Evolutionary conservation across 2,329 filamentous ascomycete genomes (phyloP).

Genomic region (Cercospora sesami): DNA sequence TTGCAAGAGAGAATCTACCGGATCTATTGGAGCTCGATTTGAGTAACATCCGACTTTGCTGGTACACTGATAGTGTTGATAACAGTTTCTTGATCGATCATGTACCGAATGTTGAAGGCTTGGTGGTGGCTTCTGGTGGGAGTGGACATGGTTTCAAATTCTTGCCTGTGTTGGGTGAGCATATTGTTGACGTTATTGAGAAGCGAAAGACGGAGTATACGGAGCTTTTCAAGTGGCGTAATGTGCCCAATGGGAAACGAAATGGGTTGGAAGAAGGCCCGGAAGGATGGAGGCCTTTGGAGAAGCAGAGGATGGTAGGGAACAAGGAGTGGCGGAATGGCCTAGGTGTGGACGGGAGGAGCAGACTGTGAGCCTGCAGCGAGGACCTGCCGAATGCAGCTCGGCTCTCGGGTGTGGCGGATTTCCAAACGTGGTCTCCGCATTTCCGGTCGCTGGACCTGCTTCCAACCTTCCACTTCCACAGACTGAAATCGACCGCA

Average conservation of each 20-base stretch:
- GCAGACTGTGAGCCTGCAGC: neutral
- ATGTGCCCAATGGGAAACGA: slow-evolving; percentile 25
- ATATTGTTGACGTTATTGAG: slow-evolving; percentile 34
- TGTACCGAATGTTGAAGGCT: slow-evolving; percentile 23
- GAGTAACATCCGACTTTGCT: slow-evolving; percentile 50
- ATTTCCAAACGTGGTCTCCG: neutral
- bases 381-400: neutral
- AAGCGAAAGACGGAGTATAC: slow-evolving; percentile 29
- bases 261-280: slow-evolving; percentile 37
- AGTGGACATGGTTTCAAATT: slow-evolving; percentile 40
- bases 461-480: neutral
- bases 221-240: slow-evolving; percentile 30
- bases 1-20: slow-evolving; percentile 48
- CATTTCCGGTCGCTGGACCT: neutral
- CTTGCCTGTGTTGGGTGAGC: slow-evolving; percentile 35
- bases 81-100: slow-evolving; percentile 35
- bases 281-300: slow-evolving; percentile 33
- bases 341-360: neutral
- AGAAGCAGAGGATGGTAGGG: slow-evolving; percentile 32
- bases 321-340: slow-evolving; percentile 27
- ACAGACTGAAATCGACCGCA: neutral
- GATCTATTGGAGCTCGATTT: slow-evolving; percentile 41
- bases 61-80: slow-evolving; percentile 53
- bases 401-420: neutral
- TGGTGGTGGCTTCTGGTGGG: slow-evolving; percentile 37